phyloP scores from a whole-genome alignment of 495 filamentous ascomycete genomes.

The Penicillium samsonianum region DNA sequence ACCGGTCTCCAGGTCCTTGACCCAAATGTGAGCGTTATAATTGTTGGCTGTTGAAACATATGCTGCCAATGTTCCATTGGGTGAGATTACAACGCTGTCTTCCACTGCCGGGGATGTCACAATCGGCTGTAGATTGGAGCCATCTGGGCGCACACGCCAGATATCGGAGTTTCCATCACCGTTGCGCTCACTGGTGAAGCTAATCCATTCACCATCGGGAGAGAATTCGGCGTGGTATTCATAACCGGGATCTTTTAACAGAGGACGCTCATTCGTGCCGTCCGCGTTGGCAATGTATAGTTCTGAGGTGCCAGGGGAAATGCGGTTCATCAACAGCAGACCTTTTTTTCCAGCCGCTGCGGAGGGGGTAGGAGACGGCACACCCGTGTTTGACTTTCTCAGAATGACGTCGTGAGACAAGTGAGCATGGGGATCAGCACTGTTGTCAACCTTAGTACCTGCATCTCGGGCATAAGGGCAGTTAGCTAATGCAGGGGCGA shows the following conservation, averaged over 20 bases:
- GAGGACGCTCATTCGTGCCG: conserved; percentile 31
- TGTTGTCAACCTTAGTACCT: not conserved
- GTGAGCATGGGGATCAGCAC: not conserved
- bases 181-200: conserved; percentile 32
- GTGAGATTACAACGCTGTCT: conserved; percentile 30
- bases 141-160: conserved; percentile 30
- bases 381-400: not conserved
- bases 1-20: conserved; percentile 29
- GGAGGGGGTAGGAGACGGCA: not conserved
- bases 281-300: conserved; percentile 38
- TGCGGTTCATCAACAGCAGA: conserved; percentile 38
- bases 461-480: conserved; percentile 2
- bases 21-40: conserved; percentile 31
- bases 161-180: conserved; percentile 37
- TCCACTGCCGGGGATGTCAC: conserved; percentile 26
- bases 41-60: conserved; percentile 32
- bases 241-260: conserved; percentile 31
- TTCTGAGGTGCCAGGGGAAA: conserved; percentile 32
- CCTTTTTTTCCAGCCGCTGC: conserved; percentile 18
- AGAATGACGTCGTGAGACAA: not conserved
- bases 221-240: conserved; percentile 43
- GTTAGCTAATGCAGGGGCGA: conserved; percentile 4
- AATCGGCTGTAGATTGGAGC: conserved; percentile 26
- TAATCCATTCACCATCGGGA: conserved; percentile 33
- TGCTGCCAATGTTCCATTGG: conserved; percentile 28